Evolutionary conservation across 73 alveolate species (phyloP).

Genomic region (Stentor coeruleus): DNA sequence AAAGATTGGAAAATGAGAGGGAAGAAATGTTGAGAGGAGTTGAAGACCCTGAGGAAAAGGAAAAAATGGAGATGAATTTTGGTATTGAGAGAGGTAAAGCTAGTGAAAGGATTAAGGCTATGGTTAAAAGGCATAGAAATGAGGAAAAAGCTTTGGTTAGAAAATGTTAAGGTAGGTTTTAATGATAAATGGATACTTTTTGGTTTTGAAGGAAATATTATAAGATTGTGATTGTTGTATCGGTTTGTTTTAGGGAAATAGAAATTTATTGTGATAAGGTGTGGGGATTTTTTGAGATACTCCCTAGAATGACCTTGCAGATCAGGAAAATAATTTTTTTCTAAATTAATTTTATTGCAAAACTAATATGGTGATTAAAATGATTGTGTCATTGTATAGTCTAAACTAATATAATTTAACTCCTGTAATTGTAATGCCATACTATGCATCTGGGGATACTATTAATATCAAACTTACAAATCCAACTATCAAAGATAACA

Average conservation of each 20-base stretch:
- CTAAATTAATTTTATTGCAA: too few relatives aligned
- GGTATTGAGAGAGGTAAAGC: conserved; percentile 53
- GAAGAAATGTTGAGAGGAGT: conserved; percentile 19
- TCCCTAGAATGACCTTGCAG: too few relatives aligned
- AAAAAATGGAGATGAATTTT: conserved; percentile 38
- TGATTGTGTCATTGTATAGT: too few relatives aligned
- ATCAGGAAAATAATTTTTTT: too few relatives aligned
- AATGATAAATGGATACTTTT: not conserved
- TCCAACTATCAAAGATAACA: too few relatives aligned
- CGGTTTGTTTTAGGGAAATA: conserved; percentile 33
- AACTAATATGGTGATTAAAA: too few relatives aligned
- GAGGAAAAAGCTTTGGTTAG: conserved; percentile 6
- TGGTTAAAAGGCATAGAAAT: not conserved
- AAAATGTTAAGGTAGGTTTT: not conserved
- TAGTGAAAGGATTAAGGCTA: conserved; percentile 36
- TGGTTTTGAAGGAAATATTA: conserved; percentile 19
- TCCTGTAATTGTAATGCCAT: too few relatives aligned
- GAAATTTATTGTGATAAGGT: too few relatives aligned
- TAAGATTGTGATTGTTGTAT: conserved; percentile 32
- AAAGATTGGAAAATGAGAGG: conserved; percentile 39
- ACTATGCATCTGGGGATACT: too few relatives aligned
- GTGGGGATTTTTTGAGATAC: too few relatives aligned
- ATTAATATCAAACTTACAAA: too few relatives aligned
- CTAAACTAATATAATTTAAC: too few relatives aligned
- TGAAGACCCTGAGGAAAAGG: conserved; percentile 34